Evolutionary conservation across 768 basidiomycete genomes (phyloP).

Genomic region (Pholiota conissans): DNA sequence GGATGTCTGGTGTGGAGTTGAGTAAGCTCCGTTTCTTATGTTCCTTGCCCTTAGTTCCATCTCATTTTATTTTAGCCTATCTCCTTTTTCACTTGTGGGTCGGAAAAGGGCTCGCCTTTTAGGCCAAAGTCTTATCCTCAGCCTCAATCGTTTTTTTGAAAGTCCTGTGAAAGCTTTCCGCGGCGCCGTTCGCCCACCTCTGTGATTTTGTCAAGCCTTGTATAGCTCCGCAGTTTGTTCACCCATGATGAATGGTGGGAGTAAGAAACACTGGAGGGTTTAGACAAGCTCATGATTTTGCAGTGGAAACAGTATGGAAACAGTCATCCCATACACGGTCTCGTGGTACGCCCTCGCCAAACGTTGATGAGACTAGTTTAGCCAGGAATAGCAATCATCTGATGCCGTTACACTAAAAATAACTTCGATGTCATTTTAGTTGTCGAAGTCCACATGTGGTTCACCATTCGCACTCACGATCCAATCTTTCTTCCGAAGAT

Average conservation of each 20-base stretch:
- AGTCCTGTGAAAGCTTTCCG: background rate
- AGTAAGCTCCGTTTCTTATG: background rate
- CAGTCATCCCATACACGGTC: background rate
- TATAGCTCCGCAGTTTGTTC: conserved; percentile 1
- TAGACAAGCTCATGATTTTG: conserved; percentile 3
- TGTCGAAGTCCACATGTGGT: conserved; percentile 17
- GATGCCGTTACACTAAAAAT: conserved; percentile 4
- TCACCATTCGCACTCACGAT: conserved; percentile 22
- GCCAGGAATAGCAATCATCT: background rate
- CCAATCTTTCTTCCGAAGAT: conserved; percentile 14
- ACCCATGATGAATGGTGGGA: background rate
- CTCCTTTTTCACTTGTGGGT: background rate
- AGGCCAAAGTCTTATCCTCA: background rate
- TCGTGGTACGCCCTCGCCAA: background rate
- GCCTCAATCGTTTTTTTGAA: too few species aligned
- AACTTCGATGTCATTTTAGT: conserved; percentile 19
- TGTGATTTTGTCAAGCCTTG: conserved; percentile 4
- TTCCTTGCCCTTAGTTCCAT: background rate
- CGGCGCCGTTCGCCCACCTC: background rate
- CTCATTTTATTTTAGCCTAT: background rate
- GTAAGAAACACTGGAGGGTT: background rate
- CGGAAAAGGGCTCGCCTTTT: background rate
- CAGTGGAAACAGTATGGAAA: background rate
- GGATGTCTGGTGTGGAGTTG: background rate
- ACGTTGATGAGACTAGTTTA: background rate